Percentiles rank a stretch among this genome's conserved stretches.
These are phyloP conservation scores for Lophiotrema nucula DNA, from an alignment of 495 filamentous ascomycete species.

Conservation along the genomic window DNA sequence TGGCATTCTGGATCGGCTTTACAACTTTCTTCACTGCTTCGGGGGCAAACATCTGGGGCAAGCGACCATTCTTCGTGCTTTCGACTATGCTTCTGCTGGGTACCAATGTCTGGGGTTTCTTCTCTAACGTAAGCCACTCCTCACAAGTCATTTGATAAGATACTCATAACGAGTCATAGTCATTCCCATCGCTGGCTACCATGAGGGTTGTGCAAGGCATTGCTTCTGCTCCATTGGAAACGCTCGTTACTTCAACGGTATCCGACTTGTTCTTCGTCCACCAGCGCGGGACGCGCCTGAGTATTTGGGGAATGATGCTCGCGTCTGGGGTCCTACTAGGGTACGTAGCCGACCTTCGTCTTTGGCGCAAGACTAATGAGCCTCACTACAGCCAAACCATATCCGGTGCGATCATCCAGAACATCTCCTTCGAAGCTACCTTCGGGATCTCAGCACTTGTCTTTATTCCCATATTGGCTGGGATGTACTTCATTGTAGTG, in stretches of 20 bases:
- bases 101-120: constrained; percentile 39
- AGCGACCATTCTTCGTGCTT: constrained; percentile 43
- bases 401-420: constrained; percentile 43
- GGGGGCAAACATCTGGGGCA: constrained; percentile 43
- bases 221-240: constrained; percentile 86
- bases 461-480: constrained; percentile 36
- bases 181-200: constrained; percentile 39
- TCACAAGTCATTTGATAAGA: not conserved
- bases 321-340: constrained; percentile 63
- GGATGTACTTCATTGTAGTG: constrained; percentile 41
- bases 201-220: constrained; percentile 80
- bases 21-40: constrained; percentile 42
- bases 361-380: not conserved
- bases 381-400: constrained; percentile 37
- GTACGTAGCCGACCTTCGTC: constrained; percentile 20
- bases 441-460: constrained; percentile 40
- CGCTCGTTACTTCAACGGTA: constrained; percentile 88
- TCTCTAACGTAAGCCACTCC: constrained; percentile 23
- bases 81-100: constrained; percentile 34
- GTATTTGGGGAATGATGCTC: constrained; percentile 88
- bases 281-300: constrained; percentile 86
- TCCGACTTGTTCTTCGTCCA: constrained; percentile 96
- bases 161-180: constrained; percentile 8
- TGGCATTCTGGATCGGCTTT: constrained; percentile 38
- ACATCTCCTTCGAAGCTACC: constrained; percentile 36